Base-by-base conservation (phyloP, 495 filamentous ascomycete genomes). In the Aspergillus biplanus region DNA sequence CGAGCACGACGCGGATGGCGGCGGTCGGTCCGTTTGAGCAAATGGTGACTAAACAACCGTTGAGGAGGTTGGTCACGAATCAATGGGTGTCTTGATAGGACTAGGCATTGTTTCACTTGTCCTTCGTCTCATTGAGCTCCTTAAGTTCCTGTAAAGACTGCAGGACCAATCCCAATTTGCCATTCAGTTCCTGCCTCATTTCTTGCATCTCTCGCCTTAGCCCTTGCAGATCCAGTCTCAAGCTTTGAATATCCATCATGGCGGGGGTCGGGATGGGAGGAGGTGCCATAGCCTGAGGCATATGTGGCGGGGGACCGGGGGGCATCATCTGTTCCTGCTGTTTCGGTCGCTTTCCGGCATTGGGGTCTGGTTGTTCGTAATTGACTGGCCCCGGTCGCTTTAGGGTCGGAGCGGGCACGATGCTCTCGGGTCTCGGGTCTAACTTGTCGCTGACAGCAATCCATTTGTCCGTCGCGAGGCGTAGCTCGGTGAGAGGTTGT, bases 381-480 rank as follows among this genome's bases (percentile, higher is more conserved):
- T 47, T 32, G 0, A 33, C 16, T 21, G n/a, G 61, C 6, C 16
- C 61, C 18, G 34, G 18, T 13, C 61, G 52, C 15, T 63, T 63
- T 12, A 63, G 33, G 3, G 47, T 16, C 18, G 39, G 44, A 1
- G 21, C 46, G 16, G 18, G 52, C 9, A 52, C 8, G 16, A 33
- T 53, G 21, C 3, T 34, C 13, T 47, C 42, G 2, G 37, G 37
- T 33, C 16, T 8, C 53, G 27, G 44, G 1, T 18, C 27, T 7
- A 47, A 12, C 33, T 49, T 31, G 37, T 64, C 62, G 8, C 11
- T 31, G 11, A 64, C 21, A 1, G 56, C 37, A 48, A 64, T 64
- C 62, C 62, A 64, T 34, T 59, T 53, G n/a, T 64, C 62, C 13
- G 56, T 64, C 9, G 62, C 55, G 21, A 64, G 18, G 5, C 52